A percentile compares a stretch with the other conserved stretches of the same genome.
These are phyloP conservation scores for Cercospora nicotianae DNA, from an alignment of 2,329 filamentous ascomycete genomes.

Conservation along the genomic window DNA sequence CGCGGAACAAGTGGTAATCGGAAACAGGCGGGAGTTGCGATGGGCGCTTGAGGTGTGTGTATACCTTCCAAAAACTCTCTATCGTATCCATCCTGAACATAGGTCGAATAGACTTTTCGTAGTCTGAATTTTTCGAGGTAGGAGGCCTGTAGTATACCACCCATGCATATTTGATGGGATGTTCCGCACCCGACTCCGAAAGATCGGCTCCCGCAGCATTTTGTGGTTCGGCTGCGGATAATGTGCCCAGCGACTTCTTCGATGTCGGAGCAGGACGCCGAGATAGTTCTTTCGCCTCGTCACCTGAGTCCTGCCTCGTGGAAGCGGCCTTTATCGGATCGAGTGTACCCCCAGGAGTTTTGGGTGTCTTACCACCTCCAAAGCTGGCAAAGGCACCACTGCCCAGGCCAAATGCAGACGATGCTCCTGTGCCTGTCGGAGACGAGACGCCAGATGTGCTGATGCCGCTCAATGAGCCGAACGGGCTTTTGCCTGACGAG, in stretches of 20 bases:
- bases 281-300: slow-evolving; percentile 40
- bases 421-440: slow-evolving; percentile 71
- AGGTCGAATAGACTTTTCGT: slow-evolving; percentile 91
- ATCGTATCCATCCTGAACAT: slow-evolving; percentile 78
- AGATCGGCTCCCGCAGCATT: slow-evolving; percentile 42
- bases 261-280: slow-evolving; percentile 26
- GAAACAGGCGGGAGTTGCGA: slow-evolving; percentile 86
- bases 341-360: slow-evolving; percentile 71
- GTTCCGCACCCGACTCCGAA: neutral
- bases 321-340: slow-evolving; percentile 66
- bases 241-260: slow-evolving; percentile 32
- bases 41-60: slow-evolving; percentile 84
- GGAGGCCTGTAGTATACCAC: slow-evolving; percentile 97
- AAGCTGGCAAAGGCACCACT: slow-evolving; percentile 94
- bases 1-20: slow-evolving; percentile 97
- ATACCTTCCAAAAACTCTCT: slow-evolving; percentile 90
- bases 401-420: slow-evolving; percentile 88
- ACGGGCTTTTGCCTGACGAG: slow-evolving; percentile 71
- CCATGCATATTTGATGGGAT: slow-evolving; percentile 81
- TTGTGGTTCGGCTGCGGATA: slow-evolving; percentile 32
- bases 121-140: slow-evolving; percentile 95
- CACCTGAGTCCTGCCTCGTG: slow-evolving; percentile 63
- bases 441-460: slow-evolving; percentile 66
- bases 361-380: slow-evolving; percentile 78
- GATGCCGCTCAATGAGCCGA: slow-evolving; percentile 72